phyloP scores from a whole-genome alignment of 176 grass and related monocot species.

The Elaeis guineensis region DNA sequence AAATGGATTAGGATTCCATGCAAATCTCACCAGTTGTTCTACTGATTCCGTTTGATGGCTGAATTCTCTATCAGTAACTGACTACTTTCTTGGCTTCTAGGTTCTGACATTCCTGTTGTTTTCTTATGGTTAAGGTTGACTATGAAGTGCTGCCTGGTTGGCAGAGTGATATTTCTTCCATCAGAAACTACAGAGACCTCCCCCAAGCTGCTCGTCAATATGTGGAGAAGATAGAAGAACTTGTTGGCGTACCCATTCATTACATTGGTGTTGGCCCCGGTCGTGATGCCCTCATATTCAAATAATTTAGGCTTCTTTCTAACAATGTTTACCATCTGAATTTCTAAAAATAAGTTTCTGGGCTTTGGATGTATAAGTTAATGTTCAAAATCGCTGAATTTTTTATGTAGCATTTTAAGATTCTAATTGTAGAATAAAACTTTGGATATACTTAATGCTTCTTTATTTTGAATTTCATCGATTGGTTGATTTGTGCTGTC shows the following conservation, averaged over 20 bases:
- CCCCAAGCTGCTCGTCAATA: slow-evolving; percentile 55
- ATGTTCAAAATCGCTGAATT: not conserved
- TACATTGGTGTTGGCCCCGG: slow-evolving; percentile 79
- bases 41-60: too few species aligned
- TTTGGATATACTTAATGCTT: too few species aligned
- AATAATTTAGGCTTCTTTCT: slow-evolving; percentile 19
- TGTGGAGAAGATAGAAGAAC: slow-evolving; percentile 79
- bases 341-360: too few species aligned
- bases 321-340: too few species aligned
- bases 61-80: too few species aligned
- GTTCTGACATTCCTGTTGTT: not conserved
- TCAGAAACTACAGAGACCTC: slow-evolving; percentile 57
- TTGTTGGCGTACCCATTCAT: slow-evolving; percentile 82
- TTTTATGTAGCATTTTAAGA: not conserved
- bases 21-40: too few species aligned
- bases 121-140: slow-evolving; percentile 48
- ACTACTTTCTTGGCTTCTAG: not conserved
- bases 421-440: too few species aligned
- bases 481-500: too few species aligned
- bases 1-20: too few species aligned
- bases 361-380: too few species aligned
- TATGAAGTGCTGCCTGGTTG: slow-evolving; percentile 80
- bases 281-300: slow-evolving; percentile 85
- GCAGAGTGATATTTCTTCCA: slow-evolving; percentile 64
- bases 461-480: too few species aligned